Percentiles rank a stretch among this genome's conserved stretches.
phyloP scores from a whole-genome alignment of 306 rosid genomes.

The Ochetophila trinervis region DNA sequence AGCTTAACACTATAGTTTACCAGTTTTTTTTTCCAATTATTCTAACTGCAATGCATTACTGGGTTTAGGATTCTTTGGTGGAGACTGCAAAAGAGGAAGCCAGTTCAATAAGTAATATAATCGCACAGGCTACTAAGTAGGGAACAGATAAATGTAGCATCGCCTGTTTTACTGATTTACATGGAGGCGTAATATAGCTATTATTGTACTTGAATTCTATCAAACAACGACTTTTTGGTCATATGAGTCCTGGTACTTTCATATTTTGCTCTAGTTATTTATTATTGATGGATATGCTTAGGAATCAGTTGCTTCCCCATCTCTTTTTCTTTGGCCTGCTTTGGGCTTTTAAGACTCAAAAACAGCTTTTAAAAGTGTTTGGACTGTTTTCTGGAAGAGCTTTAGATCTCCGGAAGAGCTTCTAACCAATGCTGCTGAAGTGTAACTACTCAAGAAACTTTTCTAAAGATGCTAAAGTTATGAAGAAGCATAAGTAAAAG shows the following conservation, averaged over 20 bases:
- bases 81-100: constrained; percentile 94
- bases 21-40: background rate
- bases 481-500: too few relatives aligned
- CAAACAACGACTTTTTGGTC: background rate
- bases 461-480: too few relatives aligned
- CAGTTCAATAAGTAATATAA: constrained; percentile 73
- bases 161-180: background rate
- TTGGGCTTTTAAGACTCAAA: too few relatives aligned
- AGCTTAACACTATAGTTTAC: background rate
- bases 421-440: too few relatives aligned
- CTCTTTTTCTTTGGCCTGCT: too few relatives aligned
- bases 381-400: too few relatives aligned
- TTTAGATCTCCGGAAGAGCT: too few relatives aligned
- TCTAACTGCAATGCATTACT: constrained; percentile 8
- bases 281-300: background rate
- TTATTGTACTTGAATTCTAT: background rate
- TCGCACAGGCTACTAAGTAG: constrained; percentile 77
- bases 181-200: background rate
- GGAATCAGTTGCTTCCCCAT: background rate
- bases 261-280: too few relatives aligned
- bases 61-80: constrained; percentile 80
- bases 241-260: background rate
- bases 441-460: too few relatives aligned
- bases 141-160: background rate
- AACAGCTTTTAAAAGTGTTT: too few relatives aligned